Percentiles rank a stretch among this genome's conserved stretches.
Conservation (phyloP, 2,329 filamentous ascomycete genomes). For the Chaetothyriales sp. region DNA sequence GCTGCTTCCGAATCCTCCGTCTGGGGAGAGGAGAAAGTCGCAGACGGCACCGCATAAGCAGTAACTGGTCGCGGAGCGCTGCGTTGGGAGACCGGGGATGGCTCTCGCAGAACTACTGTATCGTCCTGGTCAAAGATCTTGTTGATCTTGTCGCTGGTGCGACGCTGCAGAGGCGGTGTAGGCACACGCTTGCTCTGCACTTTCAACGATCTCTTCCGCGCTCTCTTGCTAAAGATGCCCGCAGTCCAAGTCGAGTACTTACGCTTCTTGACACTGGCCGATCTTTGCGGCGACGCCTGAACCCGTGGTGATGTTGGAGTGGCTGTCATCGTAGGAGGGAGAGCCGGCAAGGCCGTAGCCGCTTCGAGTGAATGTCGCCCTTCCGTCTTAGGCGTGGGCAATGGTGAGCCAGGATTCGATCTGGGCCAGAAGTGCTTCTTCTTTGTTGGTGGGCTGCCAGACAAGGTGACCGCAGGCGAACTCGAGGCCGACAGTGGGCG, state of each 20-base stretch:
- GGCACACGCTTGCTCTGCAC: slow-evolving; percentile 26
- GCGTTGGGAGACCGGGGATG: slow-evolving; percentile 15
- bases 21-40: background rate
- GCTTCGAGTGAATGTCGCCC: slow-evolving; percentile 11
- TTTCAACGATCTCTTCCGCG: slow-evolving; percentile 31
- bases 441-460: slow-evolving; percentile 16
- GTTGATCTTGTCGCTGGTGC: slow-evolving; percentile 24
- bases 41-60: background rate
- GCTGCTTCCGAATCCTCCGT: slow-evolving; percentile 53
- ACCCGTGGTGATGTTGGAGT: slow-evolving; percentile 11
- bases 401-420: slow-evolving; percentile 20
- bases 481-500: slow-evolving; percentile 28
- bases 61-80: slow-evolving; percentile 4
- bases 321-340: slow-evolving; percentile 1
- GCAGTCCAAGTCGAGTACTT: slow-evolving; percentile 54
- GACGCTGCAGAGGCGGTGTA: slow-evolving; percentile 30
- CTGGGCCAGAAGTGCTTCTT: slow-evolving; percentile 20
- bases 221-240: slow-evolving; percentile 35
- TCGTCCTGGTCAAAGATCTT: slow-evolving; percentile 37
- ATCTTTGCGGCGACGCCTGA: slow-evolving; percentile 20
- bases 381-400: slow-evolving; percentile 19
- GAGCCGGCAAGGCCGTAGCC: slow-evolving; percentile 1
- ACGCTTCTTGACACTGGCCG: slow-evolving; percentile 40
- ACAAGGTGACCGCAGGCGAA: slow-evolving; percentile 13
- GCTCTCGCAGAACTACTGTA: slow-evolving; percentile 32